Percentiles rank a stretch among this genome's conserved stretches.
Evolutionary conservation across 2,329 filamentous ascomycete genomes (phyloP).

Genomic region (Escovopsis sp.): DNA sequence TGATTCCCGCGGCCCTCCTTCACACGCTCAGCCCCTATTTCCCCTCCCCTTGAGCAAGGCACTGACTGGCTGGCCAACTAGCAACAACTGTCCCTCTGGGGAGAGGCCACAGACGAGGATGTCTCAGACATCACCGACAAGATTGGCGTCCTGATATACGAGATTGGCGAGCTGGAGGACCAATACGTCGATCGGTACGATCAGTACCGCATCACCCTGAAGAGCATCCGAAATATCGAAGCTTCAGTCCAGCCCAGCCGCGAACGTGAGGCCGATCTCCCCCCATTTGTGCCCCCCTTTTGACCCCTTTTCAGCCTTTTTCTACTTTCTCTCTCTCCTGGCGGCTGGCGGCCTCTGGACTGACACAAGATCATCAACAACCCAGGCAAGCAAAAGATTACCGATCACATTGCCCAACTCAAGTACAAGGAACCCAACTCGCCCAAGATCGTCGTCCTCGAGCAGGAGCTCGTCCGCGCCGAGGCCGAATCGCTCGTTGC

Average conservation of each 20-base stretch:
- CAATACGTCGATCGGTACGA: slow-evolving; percentile 98
- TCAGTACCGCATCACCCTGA: slow-evolving; percentile 97
- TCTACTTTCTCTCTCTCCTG: not conserved
- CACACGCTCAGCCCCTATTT: too few relatives aligned
- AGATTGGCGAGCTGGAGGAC: slow-evolving; percentile 95
- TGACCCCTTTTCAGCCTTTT: not conserved
- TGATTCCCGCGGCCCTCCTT: too few relatives aligned
- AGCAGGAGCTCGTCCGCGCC: slow-evolving; percentile 95
- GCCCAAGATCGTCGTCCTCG: slow-evolving; percentile 90
- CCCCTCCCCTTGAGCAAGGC: not conserved
- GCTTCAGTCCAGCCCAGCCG: slow-evolving; percentile 95
- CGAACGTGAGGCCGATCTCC: slow-evolving; percentile 59
- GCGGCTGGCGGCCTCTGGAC: too few relatives aligned
- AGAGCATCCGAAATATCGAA: slow-evolving; percentile 98
- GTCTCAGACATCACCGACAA: slow-evolving; percentile 99
- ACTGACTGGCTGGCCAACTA: slow-evolving; percentile 20
- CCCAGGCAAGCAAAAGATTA: slow-evolving; percentile 94
- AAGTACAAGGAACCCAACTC: slow-evolving; percentile 99
- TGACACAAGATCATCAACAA: not conserved
- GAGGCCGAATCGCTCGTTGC: slow-evolving; percentile 98
- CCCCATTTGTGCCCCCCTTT: not conserved
- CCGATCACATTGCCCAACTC: slow-evolving; percentile 93
- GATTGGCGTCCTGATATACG: slow-evolving; percentile 92
- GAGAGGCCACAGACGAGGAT: slow-evolving; percentile 88
- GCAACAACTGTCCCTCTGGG: slow-evolving; percentile 99